These are phyloP conservation scores for Limtongozyma cylindracea DNA, from an alignment of 805 yeast genomes.

Conservation along the genomic window DNA sequence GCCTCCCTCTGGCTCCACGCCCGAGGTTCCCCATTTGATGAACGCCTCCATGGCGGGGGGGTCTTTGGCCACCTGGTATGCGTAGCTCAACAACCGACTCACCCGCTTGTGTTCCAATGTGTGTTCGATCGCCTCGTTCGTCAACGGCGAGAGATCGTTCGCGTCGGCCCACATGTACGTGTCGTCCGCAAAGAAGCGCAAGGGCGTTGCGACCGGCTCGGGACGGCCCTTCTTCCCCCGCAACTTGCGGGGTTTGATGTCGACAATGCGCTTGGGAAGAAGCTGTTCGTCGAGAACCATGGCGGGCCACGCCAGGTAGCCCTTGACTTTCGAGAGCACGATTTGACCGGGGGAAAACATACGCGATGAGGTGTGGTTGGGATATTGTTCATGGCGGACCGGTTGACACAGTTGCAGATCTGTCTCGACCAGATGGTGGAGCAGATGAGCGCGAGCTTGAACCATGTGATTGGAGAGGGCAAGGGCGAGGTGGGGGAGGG, in stretches of 20 bases:
- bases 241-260: constrained; percentile 23
- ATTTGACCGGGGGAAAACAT: too few species aligned
- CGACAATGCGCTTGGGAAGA: constrained; percentile 29
- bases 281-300: constrained; percentile 38
- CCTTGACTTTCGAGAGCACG: constrained; percentile 58
- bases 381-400: constrained; percentile 55
- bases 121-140: constrained; percentile 13
- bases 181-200: constrained; percentile 48
- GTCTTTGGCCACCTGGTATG: constrained; percentile 24
- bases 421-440: constrained; percentile 69
- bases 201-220: constrained; percentile 15
- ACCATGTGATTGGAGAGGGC: constrained; percentile 28
- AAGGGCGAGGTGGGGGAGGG: constrained; percentile 6
- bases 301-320: constrained; percentile 84
- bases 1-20: too few species aligned
- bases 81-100: constrained; percentile 18
- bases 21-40: constrained; percentile 13
- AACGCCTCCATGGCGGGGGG: constrained; percentile 17
- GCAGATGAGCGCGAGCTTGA: constrained; percentile 55
- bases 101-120: constrained; percentile 13
- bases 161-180: constrained; percentile 42
- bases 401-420: constrained; percentile 73
- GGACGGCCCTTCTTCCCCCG: constrained; percentile 3
- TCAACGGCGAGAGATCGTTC: constrained; percentile 22
- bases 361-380: too few species aligned